Conservation (phyloP, 2,329 filamentous ascomycete genomes). For the Aspergillaceae sp. region DNA sequence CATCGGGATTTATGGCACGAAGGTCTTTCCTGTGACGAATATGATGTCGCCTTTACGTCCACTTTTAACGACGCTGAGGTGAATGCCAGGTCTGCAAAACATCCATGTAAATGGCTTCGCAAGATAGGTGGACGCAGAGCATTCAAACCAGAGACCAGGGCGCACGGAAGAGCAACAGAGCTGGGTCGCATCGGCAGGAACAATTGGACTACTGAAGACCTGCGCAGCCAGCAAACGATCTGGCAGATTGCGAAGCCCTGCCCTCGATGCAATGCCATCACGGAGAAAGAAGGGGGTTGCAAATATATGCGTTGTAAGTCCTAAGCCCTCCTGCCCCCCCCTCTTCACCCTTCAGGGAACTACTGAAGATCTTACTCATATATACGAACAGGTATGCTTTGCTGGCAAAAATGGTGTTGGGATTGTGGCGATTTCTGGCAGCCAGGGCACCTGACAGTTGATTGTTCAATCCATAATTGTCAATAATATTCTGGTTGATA, state of each 20-base stretch:
- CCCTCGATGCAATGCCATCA: conserved; percentile 7
- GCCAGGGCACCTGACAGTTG: conserved; percentile 6
- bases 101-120: neutral
- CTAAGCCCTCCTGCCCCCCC: neutral
- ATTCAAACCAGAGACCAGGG: neutral
- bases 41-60: conserved; percentile 2
- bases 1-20: conserved; percentile 12
- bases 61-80: neutral
- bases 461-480: conserved; percentile 2
- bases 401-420: conserved; percentile 13
- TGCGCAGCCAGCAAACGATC: conserved; percentile 4
- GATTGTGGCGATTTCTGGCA: conserved; percentile 9
- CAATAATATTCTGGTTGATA: neutral
- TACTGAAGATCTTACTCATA: conserved; percentile 1
- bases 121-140: neutral
- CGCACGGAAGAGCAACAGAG: neutral
- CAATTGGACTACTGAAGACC: conserved; percentile 2
- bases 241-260: conserved; percentile 5
- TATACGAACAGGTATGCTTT: conserved; percentile 6
- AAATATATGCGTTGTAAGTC: conserved; percentile 12
- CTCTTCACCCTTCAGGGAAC: too few relatives aligned
- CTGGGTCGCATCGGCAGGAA: neutral
- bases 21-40: conserved; percentile 11
- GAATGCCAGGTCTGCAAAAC: neutral
- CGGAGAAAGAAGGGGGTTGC: conserved; percentile 8